Evolutionary conservation across 2,329 filamentous ascomycete genomes (phyloP).

Genomic region (Aspergillus neotritici): DNA sequence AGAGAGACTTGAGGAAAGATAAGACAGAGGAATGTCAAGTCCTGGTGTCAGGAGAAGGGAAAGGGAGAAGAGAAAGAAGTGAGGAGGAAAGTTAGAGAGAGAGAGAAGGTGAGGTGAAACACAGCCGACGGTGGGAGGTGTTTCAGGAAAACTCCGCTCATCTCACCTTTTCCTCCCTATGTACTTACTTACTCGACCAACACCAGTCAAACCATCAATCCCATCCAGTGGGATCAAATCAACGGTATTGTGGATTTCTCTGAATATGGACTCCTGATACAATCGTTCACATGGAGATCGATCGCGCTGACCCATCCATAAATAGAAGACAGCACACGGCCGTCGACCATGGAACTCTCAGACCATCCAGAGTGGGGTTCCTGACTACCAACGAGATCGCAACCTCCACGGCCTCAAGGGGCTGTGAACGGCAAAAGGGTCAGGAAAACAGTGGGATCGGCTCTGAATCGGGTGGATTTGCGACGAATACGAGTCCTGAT

Average conservation of each 20-base stretch:
- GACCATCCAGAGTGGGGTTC: too few species aligned
- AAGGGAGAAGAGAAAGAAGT: too few species aligned
- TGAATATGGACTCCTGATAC: too few species aligned
- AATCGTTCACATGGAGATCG: background rate
- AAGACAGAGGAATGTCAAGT: background rate
- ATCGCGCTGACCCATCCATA: constrained; percentile 3
- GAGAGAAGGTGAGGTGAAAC: constrained; percentile 1
- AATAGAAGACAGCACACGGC: background rate
- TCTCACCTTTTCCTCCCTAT: background rate
- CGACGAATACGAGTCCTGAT: background rate
- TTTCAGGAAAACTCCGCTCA: constrained; percentile 8
- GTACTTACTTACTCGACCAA: too few species aligned
- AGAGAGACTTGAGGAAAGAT: background rate
- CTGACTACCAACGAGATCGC: too few species aligned
- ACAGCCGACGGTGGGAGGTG: constrained; percentile 3
- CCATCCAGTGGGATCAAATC: too few species aligned
- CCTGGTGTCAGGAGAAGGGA: too few species aligned
- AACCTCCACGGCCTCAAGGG: too few species aligned
- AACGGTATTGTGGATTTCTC: too few species aligned
- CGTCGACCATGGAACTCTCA: too few species aligned
- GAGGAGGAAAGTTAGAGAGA: background rate
- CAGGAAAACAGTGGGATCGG: background rate
- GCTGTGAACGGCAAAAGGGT: background rate
- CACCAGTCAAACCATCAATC: too few species aligned
- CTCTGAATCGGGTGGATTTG: background rate